Conservation (phyloP, 1,284 basidiomycete species). For the Malassezia sp. region DNA sequence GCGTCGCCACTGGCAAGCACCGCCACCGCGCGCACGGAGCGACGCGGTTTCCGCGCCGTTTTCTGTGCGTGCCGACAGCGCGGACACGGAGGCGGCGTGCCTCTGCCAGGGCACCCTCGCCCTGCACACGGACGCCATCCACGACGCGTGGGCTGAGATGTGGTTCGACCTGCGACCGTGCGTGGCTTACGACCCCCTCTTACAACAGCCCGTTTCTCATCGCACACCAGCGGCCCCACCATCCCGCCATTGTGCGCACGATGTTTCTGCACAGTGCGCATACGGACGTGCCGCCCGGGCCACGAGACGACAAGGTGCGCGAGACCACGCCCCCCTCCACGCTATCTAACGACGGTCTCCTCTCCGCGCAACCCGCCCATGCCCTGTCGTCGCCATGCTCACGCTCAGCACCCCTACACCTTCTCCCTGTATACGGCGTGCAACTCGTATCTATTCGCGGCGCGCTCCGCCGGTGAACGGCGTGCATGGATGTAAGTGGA, state of each 20-base stretch:
- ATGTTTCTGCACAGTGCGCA: conserved; percentile 6
- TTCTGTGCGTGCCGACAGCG: neutral
- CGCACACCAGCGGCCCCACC: neutral
- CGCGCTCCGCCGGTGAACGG: neutral
- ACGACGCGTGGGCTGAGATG: neutral
- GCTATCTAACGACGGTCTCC: too few relatives aligned
- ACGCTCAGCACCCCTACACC: neutral
- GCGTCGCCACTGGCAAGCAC: conserved; percentile 2
- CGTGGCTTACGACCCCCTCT: neutral
- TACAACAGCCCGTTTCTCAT: conserved; percentile 4
- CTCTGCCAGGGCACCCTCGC: neutral
- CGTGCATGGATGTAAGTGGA: conserved; percentile 4
- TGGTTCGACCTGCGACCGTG: conserved; percentile 9
- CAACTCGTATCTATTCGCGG: conserved; percentile 4
- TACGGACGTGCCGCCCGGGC: too few relatives aligned
- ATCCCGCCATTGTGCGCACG: neutral
- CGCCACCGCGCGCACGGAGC: too few relatives aligned
- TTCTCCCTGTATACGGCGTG: conserved; percentile 7
- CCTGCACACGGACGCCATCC: neutral
- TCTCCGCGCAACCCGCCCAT: too few relatives aligned
- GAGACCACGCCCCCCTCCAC: too few relatives aligned
- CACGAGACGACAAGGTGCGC: too few relatives aligned
- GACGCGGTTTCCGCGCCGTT: too few relatives aligned
- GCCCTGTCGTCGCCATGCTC: neutral
- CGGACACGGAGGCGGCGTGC: neutral